Base-by-base conservation (phyloP, 345 rosid species). In the Brassica carinata region DNA sequence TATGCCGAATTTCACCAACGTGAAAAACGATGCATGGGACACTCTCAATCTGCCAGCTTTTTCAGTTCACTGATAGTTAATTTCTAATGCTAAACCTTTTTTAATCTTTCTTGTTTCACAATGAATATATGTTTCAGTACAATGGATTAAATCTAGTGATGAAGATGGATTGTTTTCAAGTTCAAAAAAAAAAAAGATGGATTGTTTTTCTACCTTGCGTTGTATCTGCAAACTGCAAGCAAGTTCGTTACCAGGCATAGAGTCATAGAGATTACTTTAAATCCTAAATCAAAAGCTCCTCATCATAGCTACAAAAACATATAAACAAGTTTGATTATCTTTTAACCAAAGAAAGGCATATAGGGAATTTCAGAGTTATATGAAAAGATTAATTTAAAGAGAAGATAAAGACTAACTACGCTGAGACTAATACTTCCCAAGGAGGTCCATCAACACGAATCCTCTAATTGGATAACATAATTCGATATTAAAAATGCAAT, bases 401-500 rank as follows among this genome's bases (percentile, higher is more conserved):
- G 23, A 19, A 19, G 23, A 19, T 19, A 19, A 19, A 19, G 23
- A 19, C 1, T 19, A 19, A 19, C 1, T 19, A 19, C 97, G 80
- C 88, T 13, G 89, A 82, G 63, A 69, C 66, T 45, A 75, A 40
- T 69, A 61, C 83, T 74, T 48, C 36, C 29, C 34, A 69, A 17
- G 78, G 83, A 57, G 71, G 65, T 26, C 67, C 75, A 40, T 74
- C 83, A 40, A 8, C 15, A 2, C 7, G 7, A 51, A 51, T 45
- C 55, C 26, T 23, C 26, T 23, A 23, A 23, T 23, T 23, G 26
- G 26, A 1, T 8, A 43, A 23, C 26, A 23, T 23, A 23, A 23
- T 23, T 23, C 26, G 1, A 23, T 23, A 23, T 23, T 23, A 23
- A 23, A 23, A 23, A 23, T 23, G 26, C 26, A 23, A 23, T 23